Evolutionary conservation across 768 basidiomycete species (phyloP), one percentile per base, ranked within the genome.

Genomic region (Lentinus brumalis): DNA sequence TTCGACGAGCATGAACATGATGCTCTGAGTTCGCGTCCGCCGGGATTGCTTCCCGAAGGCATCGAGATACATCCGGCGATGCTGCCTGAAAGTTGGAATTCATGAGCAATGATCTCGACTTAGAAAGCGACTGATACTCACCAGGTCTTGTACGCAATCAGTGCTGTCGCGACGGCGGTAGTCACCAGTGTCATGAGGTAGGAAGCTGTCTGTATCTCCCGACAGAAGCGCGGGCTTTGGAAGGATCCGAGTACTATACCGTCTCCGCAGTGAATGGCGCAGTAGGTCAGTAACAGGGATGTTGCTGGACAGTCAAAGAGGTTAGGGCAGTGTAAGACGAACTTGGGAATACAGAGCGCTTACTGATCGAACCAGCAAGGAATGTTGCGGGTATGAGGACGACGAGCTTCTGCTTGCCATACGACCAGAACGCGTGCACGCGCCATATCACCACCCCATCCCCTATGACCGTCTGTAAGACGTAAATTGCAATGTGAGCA

Each of bases 401-500:
- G 11, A 66, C 54, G 9, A 50, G 21, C 53, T 64, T 63, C n/a
- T 64, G 51, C 11, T 57, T 47, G 4, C 63, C 59, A 40, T 60
- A 55, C 7, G 53, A 53, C 53, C 64, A 66, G 16, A 70, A 56
- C 3, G 55, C 63, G 55, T 59, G 66, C 15, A 70, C 66, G 11
- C 69, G 67, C 53, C 54, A 66, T 11, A 70, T 62, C 14, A 70
- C 67, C 58, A 70, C 66, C 30, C 35, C 51, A 45, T 70, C 69
- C 29, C 69, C 69, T 3, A 70, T 14, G n/a, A 63, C 60, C 1
- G 67, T 59, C 69, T 70, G 44, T 9, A 29, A 18, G 51, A 45
- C 31, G 35, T 29, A 39, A 11, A 40, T 30, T 30, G 31, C n/a
- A 29, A 16, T 1, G 15, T 45, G 21, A 15, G 14, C 11, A 41